These are phyloP conservation scores for Synura sp. DNA, from an alignment of 352 stramenopile genomes.

Conservation along the genomic window DNA sequence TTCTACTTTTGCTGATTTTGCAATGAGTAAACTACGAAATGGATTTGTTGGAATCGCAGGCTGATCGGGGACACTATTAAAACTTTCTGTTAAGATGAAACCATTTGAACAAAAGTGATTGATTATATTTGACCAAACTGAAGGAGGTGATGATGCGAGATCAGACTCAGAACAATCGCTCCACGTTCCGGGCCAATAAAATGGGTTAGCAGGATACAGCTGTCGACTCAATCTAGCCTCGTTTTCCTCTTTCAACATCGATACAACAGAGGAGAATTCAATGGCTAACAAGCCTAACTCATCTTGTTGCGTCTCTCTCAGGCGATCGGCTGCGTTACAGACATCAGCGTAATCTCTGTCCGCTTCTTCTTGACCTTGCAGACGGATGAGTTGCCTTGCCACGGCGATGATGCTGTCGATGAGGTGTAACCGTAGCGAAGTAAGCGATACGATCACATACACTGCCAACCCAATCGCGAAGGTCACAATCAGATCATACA, in stretches of 20 bases:
- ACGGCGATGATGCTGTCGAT: not conserved
- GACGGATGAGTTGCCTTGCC: not conserved
- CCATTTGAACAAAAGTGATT: no score
- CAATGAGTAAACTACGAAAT: no score
- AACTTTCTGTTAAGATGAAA: no score
- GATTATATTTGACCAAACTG: no score
- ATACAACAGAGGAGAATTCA: constrained; percentile 8
- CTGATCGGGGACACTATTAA: no score
- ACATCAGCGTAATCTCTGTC: not conserved
- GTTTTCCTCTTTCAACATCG: not conserved
- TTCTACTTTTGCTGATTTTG: no score
- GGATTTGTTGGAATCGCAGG: no score
- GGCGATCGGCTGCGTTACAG: not conserved
- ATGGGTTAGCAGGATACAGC: not conserved
- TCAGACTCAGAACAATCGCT: no score
- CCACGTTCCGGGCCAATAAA: no score
- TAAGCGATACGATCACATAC: not conserved
- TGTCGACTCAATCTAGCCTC: not conserved
- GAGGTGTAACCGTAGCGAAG: not conserved
- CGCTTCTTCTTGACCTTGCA: not conserved
- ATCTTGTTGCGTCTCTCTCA: not conserved
- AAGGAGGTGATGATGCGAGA: no score
- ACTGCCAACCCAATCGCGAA: not conserved
- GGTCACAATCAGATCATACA: not conserved
- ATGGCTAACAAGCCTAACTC: not conserved